A percentile compares a stretch with the other conserved stretches of the same genome.
These are phyloP conservation scores for Penicillium brevicompactum DNA, from an alignment of 2,329 filamentous ascomycete genomes.

Conservation along the genomic window DNA sequence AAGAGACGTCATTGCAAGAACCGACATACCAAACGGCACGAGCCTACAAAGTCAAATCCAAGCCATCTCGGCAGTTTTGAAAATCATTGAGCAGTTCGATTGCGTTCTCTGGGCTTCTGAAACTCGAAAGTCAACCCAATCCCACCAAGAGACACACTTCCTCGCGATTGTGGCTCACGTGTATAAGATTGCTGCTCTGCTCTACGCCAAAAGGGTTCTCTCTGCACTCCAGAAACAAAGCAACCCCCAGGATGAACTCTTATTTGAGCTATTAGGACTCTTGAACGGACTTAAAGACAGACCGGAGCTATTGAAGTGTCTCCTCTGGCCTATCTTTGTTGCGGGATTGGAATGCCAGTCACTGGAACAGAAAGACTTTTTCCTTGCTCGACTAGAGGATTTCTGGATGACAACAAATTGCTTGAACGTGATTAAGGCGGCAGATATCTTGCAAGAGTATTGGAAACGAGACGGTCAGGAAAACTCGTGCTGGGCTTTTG, in stretches of 20 bases:
- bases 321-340: slow-evolving; percentile 25
- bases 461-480: slow-evolving; percentile 8
- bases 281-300: slow-evolving; percentile 10
- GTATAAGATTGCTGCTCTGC: slow-evolving; percentile 14
- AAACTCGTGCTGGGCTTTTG: neutral
- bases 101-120: neutral
- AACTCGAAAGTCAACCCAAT: neutral
- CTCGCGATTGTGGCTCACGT: slow-evolving; percentile 3
- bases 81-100: neutral
- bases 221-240: neutral
- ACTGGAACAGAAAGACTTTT: neutral
- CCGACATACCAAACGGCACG: neutral
- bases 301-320: slow-evolving; percentile 21
- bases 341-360: slow-evolving; percentile 19
- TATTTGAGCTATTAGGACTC: neutral
- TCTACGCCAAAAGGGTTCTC: slow-evolving; percentile 17
- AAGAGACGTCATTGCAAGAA: neutral
- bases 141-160: neutral
- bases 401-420: slow-evolving; percentile 24
- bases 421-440: slow-evolving; percentile 25
- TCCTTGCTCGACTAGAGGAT: slow-evolving; percentile 8
- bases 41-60: neutral
- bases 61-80: neutral
- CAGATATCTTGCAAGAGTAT: slow-evolving; percentile 15
- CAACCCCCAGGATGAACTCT: neutral